These are phyloP conservation scores for Erodium maritimum DNA, from an alignment of 345 rosid species.

Conservation along the genomic window DNA sequence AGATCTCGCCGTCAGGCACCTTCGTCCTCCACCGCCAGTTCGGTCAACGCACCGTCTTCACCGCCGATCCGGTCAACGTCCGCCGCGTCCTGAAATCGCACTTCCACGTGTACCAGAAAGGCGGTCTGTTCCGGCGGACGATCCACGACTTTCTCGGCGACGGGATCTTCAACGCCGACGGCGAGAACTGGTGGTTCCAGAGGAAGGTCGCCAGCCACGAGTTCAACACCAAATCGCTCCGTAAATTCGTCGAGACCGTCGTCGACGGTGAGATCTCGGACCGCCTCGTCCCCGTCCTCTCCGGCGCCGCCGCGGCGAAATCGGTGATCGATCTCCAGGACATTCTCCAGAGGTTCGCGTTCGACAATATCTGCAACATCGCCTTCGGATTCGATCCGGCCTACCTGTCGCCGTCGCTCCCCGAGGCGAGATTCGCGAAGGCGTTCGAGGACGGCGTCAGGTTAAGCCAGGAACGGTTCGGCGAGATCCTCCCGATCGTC, in stretches of 20 bases:
- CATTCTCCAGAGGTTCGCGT: slow-evolving; percentile 49
- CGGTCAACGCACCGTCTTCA: slow-evolving; percentile 24
- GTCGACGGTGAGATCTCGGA: slow-evolving; percentile 43
- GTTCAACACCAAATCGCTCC: slow-evolving; percentile 58
- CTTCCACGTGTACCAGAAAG: slow-evolving; percentile 48
- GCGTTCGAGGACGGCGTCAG: slow-evolving; percentile 36
- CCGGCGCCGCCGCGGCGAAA: slow-evolving; percentile 17
- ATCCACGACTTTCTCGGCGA: slow-evolving; percentile 55
- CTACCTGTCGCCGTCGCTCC: slow-evolving; percentile 34
- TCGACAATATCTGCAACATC: slow-evolving; percentile 58
- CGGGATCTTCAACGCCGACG: slow-evolving; percentile 64
- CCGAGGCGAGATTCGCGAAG: slow-evolving; percentile 23
- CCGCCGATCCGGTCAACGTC: slow-evolving; percentile 54
- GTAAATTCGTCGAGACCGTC: slow-evolving; percentile 43
- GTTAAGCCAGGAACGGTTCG: slow-evolving; percentile 28
- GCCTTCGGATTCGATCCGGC: slow-evolving; percentile 64
- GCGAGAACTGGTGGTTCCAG: slow-evolving; percentile 55
- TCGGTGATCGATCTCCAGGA: slow-evolving; percentile 44
- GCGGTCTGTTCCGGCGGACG: slow-evolving; percentile 9
- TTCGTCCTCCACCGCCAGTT: slow-evolving; percentile 27
- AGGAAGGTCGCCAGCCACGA: slow-evolving; percentile 67
- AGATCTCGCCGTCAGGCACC: slow-evolving; percentile 41
- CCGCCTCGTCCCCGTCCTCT: slow-evolving; percentile 49
- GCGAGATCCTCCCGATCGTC: slow-evolving; percentile 9
- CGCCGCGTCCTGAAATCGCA: slow-evolving; percentile 52